phyloP scores from a whole-genome alignment of 2,329 filamentous ascomycete genomes.

The Sarocladiaceae sp. region DNA sequence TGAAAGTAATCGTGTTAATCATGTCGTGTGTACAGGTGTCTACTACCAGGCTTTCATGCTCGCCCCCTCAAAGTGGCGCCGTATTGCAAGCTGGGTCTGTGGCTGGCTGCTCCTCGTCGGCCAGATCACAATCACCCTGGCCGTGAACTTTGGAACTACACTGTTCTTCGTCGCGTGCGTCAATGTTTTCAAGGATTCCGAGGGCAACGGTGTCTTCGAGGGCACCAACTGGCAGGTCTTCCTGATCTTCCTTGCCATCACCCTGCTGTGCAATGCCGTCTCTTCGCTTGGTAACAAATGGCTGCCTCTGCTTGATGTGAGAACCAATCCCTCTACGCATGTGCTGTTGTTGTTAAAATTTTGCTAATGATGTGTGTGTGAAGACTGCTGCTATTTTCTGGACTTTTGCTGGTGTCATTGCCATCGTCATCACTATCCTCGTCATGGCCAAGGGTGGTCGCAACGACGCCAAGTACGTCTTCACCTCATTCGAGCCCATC shows the following conservation, averaged over 20 bases:
- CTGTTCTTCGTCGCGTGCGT: constrained; percentile 55
- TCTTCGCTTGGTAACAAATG: constrained; percentile 64
- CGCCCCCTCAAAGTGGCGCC: constrained; percentile 55
- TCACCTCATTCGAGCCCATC: constrained; percentile 62
- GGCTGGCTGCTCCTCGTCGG: constrained; percentile 76
- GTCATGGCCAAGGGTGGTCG: constrained; percentile 67
- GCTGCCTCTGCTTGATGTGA: constrained; percentile 66
- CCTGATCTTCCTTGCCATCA: constrained; percentile 67
- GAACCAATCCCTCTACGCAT: constrained; percentile 23
- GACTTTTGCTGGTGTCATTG: constrained; percentile 68
- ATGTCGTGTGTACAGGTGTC: constrained; percentile 33
- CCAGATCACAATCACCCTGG: constrained; percentile 77
- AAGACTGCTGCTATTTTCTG: constrained; percentile 70
- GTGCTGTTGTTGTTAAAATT: background rate
- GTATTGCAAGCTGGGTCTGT: constrained; percentile 64
- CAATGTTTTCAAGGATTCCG: constrained; percentile 47
- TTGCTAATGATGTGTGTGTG: constrained; percentile 10
- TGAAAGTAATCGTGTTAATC: constrained; percentile 14
- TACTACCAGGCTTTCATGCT: constrained; percentile 80
- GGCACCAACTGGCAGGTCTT: constrained; percentile 62
- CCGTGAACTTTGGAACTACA: constrained; percentile 77
- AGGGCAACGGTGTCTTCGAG: constrained; percentile 38
- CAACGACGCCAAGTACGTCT: constrained; percentile 57
- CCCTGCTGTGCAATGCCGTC: constrained; percentile 59
- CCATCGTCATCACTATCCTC: constrained; percentile 58